Conservation (phyloP, 345 rosid genomes). For the Hibiscus mutabilis region DNA sequence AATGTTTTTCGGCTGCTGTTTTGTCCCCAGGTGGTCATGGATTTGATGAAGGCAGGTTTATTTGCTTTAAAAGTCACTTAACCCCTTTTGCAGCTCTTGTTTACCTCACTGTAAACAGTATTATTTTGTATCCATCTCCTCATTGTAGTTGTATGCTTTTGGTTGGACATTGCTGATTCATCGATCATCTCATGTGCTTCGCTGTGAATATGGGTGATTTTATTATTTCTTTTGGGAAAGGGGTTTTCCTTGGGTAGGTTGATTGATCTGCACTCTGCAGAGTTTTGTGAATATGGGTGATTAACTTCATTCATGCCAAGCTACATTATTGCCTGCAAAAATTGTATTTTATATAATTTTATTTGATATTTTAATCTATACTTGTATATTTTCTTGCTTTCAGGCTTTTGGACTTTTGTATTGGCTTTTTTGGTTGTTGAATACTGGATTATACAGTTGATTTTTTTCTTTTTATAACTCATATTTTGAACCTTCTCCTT, state of each 20-base stretch:
- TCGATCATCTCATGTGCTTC: background rate
- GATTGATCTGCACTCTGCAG: background rate
- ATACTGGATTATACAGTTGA: background rate
- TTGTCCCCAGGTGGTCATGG: background rate
- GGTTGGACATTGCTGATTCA: background rate
- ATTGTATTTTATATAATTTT: background rate
- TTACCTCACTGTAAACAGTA: background rate
- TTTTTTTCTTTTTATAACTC: background rate
- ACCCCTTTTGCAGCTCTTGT: background rate
- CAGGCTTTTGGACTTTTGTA: background rate
- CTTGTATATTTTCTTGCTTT: background rate
- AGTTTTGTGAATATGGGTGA: background rate
- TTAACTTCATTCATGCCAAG: background rate
- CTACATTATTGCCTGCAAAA: background rate
- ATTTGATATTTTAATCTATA: background rate
- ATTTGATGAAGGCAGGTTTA: background rate
- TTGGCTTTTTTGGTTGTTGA: background rate
- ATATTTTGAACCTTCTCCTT: background rate
- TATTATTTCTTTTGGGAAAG: background rate
- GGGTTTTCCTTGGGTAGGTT: background rate
- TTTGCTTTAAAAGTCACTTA: background rate
- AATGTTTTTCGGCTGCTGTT: background rate
- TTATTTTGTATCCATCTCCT: background rate
- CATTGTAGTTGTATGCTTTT: background rate
- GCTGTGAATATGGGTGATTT: background rate